Evolutionary conservation across 192 early-diverging fungal species (phyloP).

Genomic region (Obelidium mucronatum): DNA sequence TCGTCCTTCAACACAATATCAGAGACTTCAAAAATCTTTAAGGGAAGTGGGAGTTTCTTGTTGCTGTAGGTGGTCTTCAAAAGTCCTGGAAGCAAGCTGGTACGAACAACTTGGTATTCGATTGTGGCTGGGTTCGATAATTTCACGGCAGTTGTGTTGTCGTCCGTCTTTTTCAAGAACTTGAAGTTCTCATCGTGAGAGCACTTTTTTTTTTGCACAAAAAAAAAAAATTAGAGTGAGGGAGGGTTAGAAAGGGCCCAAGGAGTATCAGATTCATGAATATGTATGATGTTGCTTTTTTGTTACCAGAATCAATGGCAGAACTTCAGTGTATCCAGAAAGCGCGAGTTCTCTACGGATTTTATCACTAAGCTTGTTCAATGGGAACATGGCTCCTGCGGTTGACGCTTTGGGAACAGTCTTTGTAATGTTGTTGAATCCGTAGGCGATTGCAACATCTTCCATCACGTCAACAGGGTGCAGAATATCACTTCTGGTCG

Average conservation of each 20-base stretch:
- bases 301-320: constrained; percentile 88
- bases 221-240: too few species aligned
- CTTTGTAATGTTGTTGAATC: constrained; percentile 92
- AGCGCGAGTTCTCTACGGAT: constrained; percentile 86
- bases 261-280: too few species aligned
- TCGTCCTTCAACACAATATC: constrained; percentile 94
- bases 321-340: constrained; percentile 92
- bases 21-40: constrained; percentile 96
- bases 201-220: constrained; percentile 72
- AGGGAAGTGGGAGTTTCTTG: constrained; percentile 81
- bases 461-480: constrained; percentile 98
- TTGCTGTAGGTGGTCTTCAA: constrained; percentile 94
- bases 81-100: constrained; percentile 89
- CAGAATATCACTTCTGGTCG: constrained; percentile 92
- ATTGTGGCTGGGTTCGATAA: constrained; percentile 91
- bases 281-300: too few species aligned
- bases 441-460: constrained; percentile 96
- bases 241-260: too few species aligned
- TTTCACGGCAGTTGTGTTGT: constrained; percentile 76
- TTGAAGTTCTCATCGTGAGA: constrained; percentile 97
- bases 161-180: constrained; percentile 82
- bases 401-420: constrained; percentile 82
- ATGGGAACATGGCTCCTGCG: constrained; percentile 83
- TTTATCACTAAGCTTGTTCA: constrained; percentile 93
- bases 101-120: constrained; percentile 88